Evolutionary conservation across 2,329 filamentous ascomycete species (phyloP).

Genomic region (Pseudogymnoascus verrucosus): DNA sequence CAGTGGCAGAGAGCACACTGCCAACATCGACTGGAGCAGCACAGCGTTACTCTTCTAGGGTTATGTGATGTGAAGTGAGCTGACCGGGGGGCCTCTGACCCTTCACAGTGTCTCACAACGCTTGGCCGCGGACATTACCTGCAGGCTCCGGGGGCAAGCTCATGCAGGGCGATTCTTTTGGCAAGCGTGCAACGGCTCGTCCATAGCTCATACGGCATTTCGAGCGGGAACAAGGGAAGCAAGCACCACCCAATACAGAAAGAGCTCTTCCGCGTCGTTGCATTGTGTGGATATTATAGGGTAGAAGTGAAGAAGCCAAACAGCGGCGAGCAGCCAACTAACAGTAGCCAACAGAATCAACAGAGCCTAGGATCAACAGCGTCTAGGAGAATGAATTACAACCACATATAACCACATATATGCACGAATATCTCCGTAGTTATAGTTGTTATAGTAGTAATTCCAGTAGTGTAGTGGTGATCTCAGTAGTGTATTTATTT

Average conservation of each 20-base stretch:
- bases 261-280: neutral
- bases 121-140: neutral
- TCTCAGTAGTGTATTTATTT: neutral
- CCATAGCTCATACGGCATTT: constrained; percentile 1
- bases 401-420: neutral
- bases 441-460: neutral
- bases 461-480: neutral
- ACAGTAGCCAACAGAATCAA: neutral
- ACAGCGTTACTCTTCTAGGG: neutral
- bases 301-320: neutral
- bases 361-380: neutral
- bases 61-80: neutral
- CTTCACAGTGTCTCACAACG: neutral
- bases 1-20: neutral
- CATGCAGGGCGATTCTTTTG: constrained; percentile 2
- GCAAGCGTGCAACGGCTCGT: neutral
- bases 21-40: neutral
- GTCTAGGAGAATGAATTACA: neutral
- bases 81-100: neutral
- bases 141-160: constrained; percentile 5
- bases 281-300: neutral
- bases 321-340: neutral
- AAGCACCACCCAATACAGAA: neutral
- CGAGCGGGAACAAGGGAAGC: neutral
- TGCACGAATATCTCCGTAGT: neutral